A percentile compares a stretch with the other conserved stretches of the same genome.
Evolutionary conservation across 768 basidiomycete species (phyloP).

Genomic region (Trametes meyenii): DNA sequence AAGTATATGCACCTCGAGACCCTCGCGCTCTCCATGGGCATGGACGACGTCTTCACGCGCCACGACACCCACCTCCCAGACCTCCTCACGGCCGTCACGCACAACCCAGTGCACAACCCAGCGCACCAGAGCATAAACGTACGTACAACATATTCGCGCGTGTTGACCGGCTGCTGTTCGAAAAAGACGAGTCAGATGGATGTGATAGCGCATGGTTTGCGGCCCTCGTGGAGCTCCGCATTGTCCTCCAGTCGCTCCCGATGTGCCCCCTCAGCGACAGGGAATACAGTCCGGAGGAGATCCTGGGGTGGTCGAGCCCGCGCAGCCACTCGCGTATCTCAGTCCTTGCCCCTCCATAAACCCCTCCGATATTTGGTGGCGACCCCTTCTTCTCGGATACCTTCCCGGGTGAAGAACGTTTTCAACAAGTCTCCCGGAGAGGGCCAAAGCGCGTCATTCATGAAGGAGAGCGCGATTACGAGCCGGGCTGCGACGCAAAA

Average conservation of each 20-base stretch:
- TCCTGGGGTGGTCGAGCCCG: background rate
- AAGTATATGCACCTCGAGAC: slow-evolving; percentile 6
- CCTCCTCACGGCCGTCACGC: background rate
- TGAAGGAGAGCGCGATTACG: too few species aligned
- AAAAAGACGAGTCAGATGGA: background rate
- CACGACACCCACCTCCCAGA: background rate
- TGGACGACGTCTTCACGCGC: slow-evolving; percentile 3
- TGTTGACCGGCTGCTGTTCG: background rate
- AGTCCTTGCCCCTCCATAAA: too few species aligned
- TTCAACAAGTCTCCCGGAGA: too few species aligned
- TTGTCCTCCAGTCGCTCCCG: background rate
- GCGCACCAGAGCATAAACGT: background rate
- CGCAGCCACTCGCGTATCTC: background rate
- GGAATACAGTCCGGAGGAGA: background rate
- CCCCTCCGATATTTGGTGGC: too few species aligned
- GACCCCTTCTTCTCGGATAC: too few species aligned
- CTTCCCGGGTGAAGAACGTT: too few species aligned
- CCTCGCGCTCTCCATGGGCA: slow-evolving; percentile 5
- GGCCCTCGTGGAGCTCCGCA: background rate
- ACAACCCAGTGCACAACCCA: background rate
- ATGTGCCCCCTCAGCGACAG: too few species aligned
- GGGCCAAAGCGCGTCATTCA: too few species aligned
- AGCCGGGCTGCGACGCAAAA: too few species aligned
- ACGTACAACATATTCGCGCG: background rate
- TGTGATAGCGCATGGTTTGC: background rate